A percentile compares a stretch with the other conserved stretches of the same genome.
phyloP scores from a whole-genome alignment of 306 rosid genomes.

The Vigna unguiculata region DNA sequence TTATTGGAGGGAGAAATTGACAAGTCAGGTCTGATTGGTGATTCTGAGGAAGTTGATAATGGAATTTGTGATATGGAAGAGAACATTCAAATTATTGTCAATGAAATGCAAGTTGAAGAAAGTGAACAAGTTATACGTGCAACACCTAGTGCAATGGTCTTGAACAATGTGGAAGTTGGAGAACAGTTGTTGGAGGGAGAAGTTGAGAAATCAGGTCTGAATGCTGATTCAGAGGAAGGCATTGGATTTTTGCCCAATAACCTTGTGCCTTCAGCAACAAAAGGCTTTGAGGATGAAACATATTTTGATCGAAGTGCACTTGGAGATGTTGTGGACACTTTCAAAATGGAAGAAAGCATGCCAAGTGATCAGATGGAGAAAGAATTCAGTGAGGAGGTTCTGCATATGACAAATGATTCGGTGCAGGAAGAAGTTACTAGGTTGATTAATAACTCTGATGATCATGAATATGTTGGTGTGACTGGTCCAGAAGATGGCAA shows the following conservation, averaged over 20 bases:
- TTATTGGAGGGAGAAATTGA: constrained; percentile 18
- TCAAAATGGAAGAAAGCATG: constrained; percentile 18
- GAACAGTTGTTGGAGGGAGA: constrained; percentile 20
- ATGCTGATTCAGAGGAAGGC: constrained; percentile 30
- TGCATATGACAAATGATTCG: background rate
- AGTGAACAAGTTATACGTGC: background rate
- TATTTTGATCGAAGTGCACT: constrained; percentile 14
- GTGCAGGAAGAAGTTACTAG: background rate
- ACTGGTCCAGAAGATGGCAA: constrained; percentile 7
- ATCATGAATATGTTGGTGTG: background rate
- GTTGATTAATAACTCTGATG: constrained; percentile 6
- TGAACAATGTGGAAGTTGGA: constrained; percentile 9
- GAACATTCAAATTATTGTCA: background rate
- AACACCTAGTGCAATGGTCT: background rate
- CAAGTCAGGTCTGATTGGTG: constrained; percentile 4
- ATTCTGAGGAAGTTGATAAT: background rate
- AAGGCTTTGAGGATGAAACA: constrained; percentile 18
- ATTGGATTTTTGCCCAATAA: constrained; percentile 6
- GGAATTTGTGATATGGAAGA: background rate
- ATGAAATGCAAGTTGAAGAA: background rate
- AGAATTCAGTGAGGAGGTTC: background rate
- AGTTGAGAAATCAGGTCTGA: background rate
- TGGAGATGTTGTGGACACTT: constrained; percentile 29
- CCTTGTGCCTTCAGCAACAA: constrained; percentile 7
- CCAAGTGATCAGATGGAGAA: constrained; percentile 6